A percentile compares a stretch with the other conserved stretches of the same genome.
Conservation (phyloP, 73 alveolate genomes). For the Blepharisma japonicum region DNA sequence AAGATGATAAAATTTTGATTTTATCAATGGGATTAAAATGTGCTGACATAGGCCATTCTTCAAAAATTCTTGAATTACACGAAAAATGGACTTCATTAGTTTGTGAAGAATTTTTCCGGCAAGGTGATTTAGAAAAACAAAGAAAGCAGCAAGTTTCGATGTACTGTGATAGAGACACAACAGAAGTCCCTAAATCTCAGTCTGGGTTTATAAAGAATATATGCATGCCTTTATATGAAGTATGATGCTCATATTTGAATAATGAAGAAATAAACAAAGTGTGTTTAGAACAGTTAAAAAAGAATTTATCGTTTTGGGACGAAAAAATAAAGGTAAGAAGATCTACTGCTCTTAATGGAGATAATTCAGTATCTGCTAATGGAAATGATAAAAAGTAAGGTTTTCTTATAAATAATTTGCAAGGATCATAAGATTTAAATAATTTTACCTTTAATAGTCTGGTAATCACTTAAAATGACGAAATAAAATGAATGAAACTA, state of each 20-base stretch:
- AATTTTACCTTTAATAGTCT: too few species aligned
- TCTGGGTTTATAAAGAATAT: conserved; percentile 13
- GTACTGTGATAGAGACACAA: conserved; percentile 10
- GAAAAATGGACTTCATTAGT: conserved; percentile 38
- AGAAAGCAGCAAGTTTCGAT: conserved; percentile 13
- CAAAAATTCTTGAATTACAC: conserved; percentile 28
- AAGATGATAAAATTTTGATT: conserved; percentile 25
- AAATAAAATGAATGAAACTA: too few species aligned
- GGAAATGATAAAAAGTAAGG: too few species aligned
- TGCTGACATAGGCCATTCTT: conserved; percentile 36
- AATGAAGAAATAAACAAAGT: background rate
- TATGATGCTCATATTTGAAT: background rate
- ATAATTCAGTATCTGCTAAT: too few species aligned
- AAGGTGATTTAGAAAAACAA: conserved; percentile 45
- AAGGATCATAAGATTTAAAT: too few species aligned
- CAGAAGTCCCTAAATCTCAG: conserved; percentile 27
- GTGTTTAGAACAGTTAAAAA: background rate
- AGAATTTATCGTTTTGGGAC: background rate
- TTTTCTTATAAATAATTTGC: too few species aligned
- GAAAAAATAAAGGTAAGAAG: background rate
- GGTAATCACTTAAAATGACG: too few species aligned
- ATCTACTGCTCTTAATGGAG: background rate
- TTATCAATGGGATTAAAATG: conserved; percentile 29
- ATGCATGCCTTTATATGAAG: conserved; percentile 18
- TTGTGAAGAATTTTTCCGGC: conserved; percentile 42